Base-by-base conservation (phyloP, 2,329 filamentous ascomycete genomes). In the Microcyclosporella mali region DNA sequence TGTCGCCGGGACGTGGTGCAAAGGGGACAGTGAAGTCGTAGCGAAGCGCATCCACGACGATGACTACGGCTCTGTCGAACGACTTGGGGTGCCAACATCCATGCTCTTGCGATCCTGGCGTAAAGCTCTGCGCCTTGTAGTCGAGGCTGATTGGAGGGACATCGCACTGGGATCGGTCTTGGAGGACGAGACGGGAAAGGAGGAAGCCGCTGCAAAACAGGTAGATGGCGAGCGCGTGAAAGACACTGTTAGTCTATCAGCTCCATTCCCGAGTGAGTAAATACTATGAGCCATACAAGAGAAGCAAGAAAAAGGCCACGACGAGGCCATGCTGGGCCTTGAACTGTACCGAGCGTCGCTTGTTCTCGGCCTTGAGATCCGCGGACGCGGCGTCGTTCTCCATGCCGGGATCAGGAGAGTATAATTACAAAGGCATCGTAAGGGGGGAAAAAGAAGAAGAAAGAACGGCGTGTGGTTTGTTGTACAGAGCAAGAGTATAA, bases 1-100 rank as follows among this genome's bases (percentile, higher is more conserved):
- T 68, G 37, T 66, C 58, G 27, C 70, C 70, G 36, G 69, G 59
- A 54, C 73, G 66, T 44, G 77, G 69, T 33, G 72, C 68, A 47
- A 84, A 82, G 1, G 92, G 92, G 9, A 97, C 79, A 0, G 90
- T 94, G 57, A 98, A 98, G 66, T 98, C 92, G 67, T 98, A 98
- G 47, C 92, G 84, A 45, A 98, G 74, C 40, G 92, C 92, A 65
- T 98, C 92, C 45, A 98, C 84, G 38, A 98, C 71, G 43, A 98
- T 78, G 17, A 98, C 77, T 35, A 98, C 82, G 9, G 90, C 89
- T 62, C 89, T 92, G 50, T 94, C 79, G 62, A 97, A 98, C 2
- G 81, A 86, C 69, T 88, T 94, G 27, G 88, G 87, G 63, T 97
- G 88, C 92, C 92, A 98, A 74, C 92, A 98, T 52, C 92, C 92